Conservation (phyloP, 441 rosid genomes). For the Syzygium malaccense region DNA sequence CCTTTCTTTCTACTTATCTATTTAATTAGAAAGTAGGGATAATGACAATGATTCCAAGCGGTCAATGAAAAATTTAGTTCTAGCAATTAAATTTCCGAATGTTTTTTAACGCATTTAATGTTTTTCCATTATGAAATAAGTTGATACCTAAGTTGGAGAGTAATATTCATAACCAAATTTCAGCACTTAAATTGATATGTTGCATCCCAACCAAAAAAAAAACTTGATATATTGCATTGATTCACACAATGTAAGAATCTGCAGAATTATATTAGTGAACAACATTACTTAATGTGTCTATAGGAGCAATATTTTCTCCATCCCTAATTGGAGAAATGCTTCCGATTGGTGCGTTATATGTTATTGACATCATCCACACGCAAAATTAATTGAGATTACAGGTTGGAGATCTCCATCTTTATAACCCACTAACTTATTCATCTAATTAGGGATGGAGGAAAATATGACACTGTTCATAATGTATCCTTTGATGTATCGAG, state of each 20-base stretch:
- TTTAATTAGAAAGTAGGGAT: neutral
- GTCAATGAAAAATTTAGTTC: neutral
- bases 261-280: neutral
- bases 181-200: neutral
- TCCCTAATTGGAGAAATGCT: neutral
- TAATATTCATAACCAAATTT: neutral
- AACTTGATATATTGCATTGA: neutral
- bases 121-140: neutral
- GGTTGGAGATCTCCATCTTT: neutral
- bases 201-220: neutral
- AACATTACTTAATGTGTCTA: neutral
- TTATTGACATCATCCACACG: neutral
- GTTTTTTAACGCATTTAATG: neutral
- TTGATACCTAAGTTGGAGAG: neutral
- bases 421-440: neutral
- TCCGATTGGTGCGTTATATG: neutral
- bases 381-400: neutral
- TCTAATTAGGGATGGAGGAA: neutral
- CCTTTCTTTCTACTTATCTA: neutral
- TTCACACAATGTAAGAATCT: neutral
- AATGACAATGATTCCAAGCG: neutral
- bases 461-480: neutral
- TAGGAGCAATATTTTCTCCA: neutral
- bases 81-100: neutral
- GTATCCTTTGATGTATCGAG: neutral